Conservation (phyloP, 768 basidiomycete species). For the Tephrocybe sp. region DNA sequence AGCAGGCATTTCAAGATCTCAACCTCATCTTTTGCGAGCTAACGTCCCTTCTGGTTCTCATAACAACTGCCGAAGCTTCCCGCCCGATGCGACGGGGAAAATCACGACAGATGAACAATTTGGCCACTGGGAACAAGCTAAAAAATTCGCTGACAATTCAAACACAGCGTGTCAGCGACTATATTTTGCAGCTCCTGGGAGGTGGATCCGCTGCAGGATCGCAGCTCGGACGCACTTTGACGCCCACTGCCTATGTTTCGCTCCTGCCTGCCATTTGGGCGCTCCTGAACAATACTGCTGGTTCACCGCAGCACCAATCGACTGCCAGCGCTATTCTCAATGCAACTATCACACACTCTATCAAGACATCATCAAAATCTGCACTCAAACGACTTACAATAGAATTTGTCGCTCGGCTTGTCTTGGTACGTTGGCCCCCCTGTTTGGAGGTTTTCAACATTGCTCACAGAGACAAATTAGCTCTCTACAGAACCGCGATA, state of each 20-base stretch:
- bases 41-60: conserved; percentile 58
- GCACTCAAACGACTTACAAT: conserved; percentile 65
- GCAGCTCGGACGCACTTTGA: conserved; percentile 53
- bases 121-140: background rate
- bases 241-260: conserved; percentile 56
- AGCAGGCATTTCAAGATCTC: conserved; percentile 66
- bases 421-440: conserved; percentile 52
- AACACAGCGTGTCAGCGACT: conserved; percentile 53
- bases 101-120: conserved; percentile 15
- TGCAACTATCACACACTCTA: conserved; percentile 67
- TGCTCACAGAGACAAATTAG: conserved; percentile 31
- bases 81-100: conserved; percentile 21
- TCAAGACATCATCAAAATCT: conserved; percentile 56
- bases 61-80: conserved; percentile 22
- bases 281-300: conserved; percentile 49
- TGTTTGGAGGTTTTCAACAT: conserved; percentile 5
- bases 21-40: conserved; percentile 81
- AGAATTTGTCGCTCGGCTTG: conserved; percentile 72
- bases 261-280: conserved; percentile 82
- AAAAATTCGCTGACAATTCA: conserved; percentile 34
- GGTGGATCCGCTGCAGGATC: conserved; percentile 43
- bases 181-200: conserved; percentile 58
- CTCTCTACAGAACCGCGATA: conserved; percentile 59
- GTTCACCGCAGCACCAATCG: conserved; percentile 15
- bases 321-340: conserved; percentile 39